Conservation (phyloP, 148 eudicot genomes). For the Vaccinium myrtillus region DNA sequence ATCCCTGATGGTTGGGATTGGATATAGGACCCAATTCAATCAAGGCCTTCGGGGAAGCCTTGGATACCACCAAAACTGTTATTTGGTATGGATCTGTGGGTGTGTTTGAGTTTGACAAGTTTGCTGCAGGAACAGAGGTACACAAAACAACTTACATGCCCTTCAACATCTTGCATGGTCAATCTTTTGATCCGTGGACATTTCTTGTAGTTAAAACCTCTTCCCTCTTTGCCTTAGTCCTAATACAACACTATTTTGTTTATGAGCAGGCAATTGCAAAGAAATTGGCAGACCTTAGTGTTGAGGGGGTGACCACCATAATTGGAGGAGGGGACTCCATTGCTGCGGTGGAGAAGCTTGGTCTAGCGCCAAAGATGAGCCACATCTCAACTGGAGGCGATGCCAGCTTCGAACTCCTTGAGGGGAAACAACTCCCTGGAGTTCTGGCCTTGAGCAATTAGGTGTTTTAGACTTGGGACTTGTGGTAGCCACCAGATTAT, state of each 20-base stretch:
- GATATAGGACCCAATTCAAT: constrained; percentile 65
- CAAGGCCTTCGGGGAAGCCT: too few relatives aligned
- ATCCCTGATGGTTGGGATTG: constrained; percentile 95
- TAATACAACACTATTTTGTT: too few relatives aligned
- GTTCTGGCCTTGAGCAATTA: constrained; percentile 55
- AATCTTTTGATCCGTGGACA: not conserved
- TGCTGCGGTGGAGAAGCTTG: constrained; percentile 36
- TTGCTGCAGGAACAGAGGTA: too few relatives aligned
- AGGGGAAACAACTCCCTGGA: constrained; percentile 83
- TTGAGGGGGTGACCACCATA: constrained; percentile 82
- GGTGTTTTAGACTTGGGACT: too few relatives aligned
- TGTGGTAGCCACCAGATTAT: too few relatives aligned
- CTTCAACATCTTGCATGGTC: not conserved
- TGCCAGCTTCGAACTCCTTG: constrained; percentile 92
- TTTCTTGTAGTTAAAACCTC: not conserved
- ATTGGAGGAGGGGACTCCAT: constrained; percentile 93
- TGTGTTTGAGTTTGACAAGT: too few relatives aligned
- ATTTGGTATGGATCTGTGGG: too few relatives aligned
- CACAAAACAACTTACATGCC: too few relatives aligned
- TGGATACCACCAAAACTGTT: too few relatives aligned
- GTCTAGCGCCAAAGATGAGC: constrained; percentile 91
- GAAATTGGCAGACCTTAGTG: constrained; percentile 81
- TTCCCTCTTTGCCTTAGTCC: not conserved
- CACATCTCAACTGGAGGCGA: constrained; percentile 96
- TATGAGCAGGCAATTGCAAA: constrained; percentile 63